These are phyloP conservation scores for Amanita jacksonii DNA, from an alignment of 768 basidiomycete genomes.

Conservation along the genomic window DNA sequence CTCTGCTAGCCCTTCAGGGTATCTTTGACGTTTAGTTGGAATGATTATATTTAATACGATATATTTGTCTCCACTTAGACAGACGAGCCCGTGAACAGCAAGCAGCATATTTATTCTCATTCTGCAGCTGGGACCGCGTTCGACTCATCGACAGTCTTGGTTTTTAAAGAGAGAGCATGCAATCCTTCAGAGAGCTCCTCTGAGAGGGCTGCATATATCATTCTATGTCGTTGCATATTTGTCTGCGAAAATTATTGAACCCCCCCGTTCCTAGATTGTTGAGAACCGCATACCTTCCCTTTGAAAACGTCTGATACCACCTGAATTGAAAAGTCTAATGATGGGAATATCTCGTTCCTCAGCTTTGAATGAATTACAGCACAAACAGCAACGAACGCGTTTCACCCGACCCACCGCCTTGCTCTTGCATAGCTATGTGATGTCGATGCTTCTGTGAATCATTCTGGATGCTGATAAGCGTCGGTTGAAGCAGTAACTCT, in stretches of 20 bases:
- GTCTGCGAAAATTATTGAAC: constrained; percentile 30
- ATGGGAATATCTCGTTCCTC: constrained; percentile 7
- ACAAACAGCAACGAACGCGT: constrained; percentile 51
- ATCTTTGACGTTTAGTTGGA: too few relatives aligned
- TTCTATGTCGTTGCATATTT: constrained; percentile 72
- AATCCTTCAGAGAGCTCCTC: constrained; percentile 64
- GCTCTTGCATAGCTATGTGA: constrained; percentile 71
- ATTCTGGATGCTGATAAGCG: constrained; percentile 59
- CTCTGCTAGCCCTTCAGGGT: background rate
- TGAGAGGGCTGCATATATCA: constrained; percentile 64
- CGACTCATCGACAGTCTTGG: constrained; percentile 54
- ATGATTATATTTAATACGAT: too few relatives aligned
- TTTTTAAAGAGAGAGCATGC: constrained; percentile 70
- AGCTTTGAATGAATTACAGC: constrained; percentile 1
- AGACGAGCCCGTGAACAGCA: too few relatives aligned
- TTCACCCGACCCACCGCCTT: constrained; percentile 61
- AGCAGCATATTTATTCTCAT: too few relatives aligned
- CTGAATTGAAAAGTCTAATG: constrained; percentile 65
- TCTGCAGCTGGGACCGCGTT: background rate
- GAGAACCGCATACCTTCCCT: constrained; percentile 47
- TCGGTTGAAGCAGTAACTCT: constrained; percentile 48
- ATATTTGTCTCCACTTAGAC: too few relatives aligned
- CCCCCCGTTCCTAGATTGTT: constrained; percentile 7
- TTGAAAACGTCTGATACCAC: constrained; percentile 65
- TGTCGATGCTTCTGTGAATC: constrained; percentile 83